Base-by-base conservation (phyloP, 306 rosid species). In the Carpinus viminea region DNA sequence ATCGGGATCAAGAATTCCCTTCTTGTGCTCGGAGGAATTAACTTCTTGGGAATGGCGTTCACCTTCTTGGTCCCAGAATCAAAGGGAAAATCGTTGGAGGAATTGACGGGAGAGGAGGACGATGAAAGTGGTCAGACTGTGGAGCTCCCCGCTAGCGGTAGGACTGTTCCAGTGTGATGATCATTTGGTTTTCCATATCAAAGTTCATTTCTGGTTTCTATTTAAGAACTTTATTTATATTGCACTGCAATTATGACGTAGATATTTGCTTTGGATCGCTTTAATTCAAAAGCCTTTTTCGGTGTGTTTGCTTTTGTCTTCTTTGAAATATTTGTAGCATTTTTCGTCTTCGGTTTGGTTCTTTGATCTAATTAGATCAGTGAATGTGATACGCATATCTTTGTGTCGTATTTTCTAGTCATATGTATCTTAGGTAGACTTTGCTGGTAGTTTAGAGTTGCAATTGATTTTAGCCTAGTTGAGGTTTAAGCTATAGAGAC, bases 41-140 rank as follows among this genome's bases (percentile, higher is more conserved):
- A 74, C 69, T 56, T 74, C 36, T 56, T 74, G 52, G 78, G 78
- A 38, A 59, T 59, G 38, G 12, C 41, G 15, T 74, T 56, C 41
- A 74, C 78, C 7, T 74, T 74, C 5, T 59, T 74, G 52, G 78
- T 74, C 18, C 78, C 78, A 8, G 78, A 74, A 53, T 4, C 78
- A 0, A 74, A 74, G 68, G 78, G 78, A 45, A 74, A 57, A 59
- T 74, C 78, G 5, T 45, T 74, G 26, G 78, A 74, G 53, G 78
- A 74, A 41, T 18, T 74, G 34, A 54, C 66, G 1, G 78, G 78
- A 18, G 78, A 74, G 78, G 20, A 50, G 17, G 77, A 59, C 2
- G 31, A 12, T 2, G 31, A 51, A 17, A 18, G 21, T 10, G 68
- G 60, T 41, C 24, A 74, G 45, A 12, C 47, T 17, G 38, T 16